These are phyloP conservation scores for Amniculicola lignicola DNA, from an alignment of 495 filamentous ascomycete genomes.

Conservation along the genomic window DNA sequence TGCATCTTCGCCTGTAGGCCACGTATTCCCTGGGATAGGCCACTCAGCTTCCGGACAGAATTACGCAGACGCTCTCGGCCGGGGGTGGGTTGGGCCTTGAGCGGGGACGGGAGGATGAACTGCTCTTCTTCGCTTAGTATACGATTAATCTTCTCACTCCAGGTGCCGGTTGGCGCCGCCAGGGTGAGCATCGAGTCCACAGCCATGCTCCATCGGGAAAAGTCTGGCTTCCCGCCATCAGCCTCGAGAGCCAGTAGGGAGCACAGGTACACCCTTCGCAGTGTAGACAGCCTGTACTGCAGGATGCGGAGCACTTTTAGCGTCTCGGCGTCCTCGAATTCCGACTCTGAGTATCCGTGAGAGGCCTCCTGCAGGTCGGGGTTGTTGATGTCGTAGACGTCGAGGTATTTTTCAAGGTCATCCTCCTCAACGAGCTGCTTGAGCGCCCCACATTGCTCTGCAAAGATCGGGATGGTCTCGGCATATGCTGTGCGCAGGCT, in stretches of 20 bases:
- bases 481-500: constrained; percentile 65
- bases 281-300: constrained; percentile 72
- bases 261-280: constrained; percentile 80
- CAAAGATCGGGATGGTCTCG: constrained; percentile 65
- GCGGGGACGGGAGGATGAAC: constrained; percentile 54
- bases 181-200: constrained; percentile 70
- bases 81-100: constrained; percentile 68
- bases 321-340: constrained; percentile 72
- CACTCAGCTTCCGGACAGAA: constrained; percentile 80
- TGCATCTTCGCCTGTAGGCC: constrained; percentile 94
- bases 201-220: constrained; percentile 72
- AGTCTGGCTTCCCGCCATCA: constrained; percentile 77
- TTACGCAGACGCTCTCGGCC: constrained; percentile 74
- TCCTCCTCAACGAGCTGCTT: constrained; percentile 69
- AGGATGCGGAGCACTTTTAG: constrained; percentile 74
- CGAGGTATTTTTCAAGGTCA: constrained; percentile 84
- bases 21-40: constrained; percentile 84
- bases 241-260: constrained; percentile 82
- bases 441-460: constrained; percentile 62
- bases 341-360: constrained; percentile 55
- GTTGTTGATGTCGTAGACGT: constrained; percentile 84
- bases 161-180: constrained; percentile 52
- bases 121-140: constrained; percentile 80
- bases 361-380: constrained; percentile 70
- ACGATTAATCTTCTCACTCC: constrained; percentile 57